A percentile compares a stretch with the other conserved stretches of the same genome.
Evolutionary conservation across 169 alveolate genomes (phyloP).

Genomic region (Fabrea salina): DNA sequence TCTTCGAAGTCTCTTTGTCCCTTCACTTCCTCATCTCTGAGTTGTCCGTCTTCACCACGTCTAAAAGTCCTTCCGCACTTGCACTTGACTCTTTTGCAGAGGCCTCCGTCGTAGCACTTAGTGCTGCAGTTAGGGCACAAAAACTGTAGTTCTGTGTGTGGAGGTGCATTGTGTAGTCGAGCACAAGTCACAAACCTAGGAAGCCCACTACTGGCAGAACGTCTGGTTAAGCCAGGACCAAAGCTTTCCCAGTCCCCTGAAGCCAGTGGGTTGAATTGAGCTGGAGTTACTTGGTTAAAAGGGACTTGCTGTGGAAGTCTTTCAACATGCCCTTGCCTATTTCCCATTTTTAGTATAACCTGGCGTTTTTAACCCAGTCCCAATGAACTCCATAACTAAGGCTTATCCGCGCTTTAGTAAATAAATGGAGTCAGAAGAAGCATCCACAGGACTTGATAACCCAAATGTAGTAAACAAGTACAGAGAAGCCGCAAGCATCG

Average conservation of each 20-base stretch:
- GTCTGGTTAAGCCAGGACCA: neutral
- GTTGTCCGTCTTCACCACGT: neutral
- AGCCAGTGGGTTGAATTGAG: no score
- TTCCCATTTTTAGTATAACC: no score
- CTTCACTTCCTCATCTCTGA: neutral
- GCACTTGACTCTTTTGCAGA: neutral
- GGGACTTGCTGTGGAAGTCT: no score
- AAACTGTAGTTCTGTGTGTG: neutral
- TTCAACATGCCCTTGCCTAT: no score
- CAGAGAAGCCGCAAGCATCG: slow-evolving; percentile 77
- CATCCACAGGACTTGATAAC: slow-evolving; percentile 54
- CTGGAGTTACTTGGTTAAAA: no score
- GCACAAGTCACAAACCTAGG: no score
- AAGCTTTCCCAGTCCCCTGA: neutral
- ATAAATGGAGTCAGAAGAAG: slow-evolving; percentile 42
- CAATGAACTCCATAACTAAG: no score
- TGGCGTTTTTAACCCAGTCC: no score
- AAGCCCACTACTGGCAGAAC: no score
- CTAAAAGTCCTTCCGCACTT: neutral
- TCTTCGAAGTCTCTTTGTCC: neutral
- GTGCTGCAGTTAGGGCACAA: neutral
- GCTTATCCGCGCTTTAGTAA: no score
- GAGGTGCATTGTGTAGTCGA: neutral
- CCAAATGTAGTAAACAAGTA: slow-evolving; percentile 80
- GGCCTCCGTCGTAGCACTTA: neutral